phyloP scores from a whole-genome alignment of 2,329 filamentous ascomycete genomes.

The Fusarium tuaranense region DNA sequence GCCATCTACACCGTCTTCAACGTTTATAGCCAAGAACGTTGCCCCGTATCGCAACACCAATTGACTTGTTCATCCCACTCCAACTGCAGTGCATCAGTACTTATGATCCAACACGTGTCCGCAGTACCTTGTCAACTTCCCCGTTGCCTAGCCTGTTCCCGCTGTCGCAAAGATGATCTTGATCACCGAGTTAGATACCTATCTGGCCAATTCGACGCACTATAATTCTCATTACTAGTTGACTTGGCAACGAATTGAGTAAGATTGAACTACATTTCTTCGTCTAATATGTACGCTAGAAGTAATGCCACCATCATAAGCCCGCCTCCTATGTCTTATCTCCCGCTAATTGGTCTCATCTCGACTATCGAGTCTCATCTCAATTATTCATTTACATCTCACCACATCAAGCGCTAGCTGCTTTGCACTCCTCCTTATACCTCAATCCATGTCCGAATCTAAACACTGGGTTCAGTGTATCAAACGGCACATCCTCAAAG shows the following conservation, averaged over 20 bases:
- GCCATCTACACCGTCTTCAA: background rate
- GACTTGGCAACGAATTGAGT: background rate
- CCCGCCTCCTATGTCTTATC: background rate
- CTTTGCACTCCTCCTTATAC: slow-evolving; percentile 47
- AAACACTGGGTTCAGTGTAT: slow-evolving; percentile 45
- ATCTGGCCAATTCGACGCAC: background rate
- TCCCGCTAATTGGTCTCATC: background rate
- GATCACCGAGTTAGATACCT: background rate
- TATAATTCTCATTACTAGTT: background rate
- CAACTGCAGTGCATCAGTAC: background rate
- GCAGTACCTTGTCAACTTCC: background rate
- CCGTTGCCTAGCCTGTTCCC: background rate
- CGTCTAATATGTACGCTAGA: background rate
- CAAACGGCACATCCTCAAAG: slow-evolving; percentile 45
- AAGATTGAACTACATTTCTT: background rate
- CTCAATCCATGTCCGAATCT: slow-evolving; percentile 47
- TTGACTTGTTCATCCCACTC: background rate
- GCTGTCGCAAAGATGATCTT: background rate
- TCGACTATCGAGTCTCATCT: background rate
- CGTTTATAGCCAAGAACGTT: background rate
- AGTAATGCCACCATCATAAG: background rate
- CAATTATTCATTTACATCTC: background rate
- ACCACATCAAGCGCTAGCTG: background rate
- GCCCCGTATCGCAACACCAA: background rate
- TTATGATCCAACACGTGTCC: background rate